Conservation (phyloP, 805 yeast species). For the Pichia eremophila region DNA sequence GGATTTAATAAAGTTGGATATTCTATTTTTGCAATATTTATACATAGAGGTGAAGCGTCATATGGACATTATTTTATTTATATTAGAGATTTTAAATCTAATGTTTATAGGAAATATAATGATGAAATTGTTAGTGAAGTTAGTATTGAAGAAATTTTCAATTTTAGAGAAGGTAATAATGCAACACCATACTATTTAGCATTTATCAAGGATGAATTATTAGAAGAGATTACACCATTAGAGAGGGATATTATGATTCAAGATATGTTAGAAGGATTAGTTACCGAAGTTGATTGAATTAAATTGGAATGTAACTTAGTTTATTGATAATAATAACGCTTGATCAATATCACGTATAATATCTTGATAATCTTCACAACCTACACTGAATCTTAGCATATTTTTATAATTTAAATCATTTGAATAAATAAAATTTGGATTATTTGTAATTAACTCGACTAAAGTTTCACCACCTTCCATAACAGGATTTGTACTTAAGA, state of each 20-base stretch:
- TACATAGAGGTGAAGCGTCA: constrained; percentile 91
- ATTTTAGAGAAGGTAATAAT: constrained; percentile 57
- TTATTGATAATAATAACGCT: constrained; percentile 23
- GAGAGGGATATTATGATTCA: constrained; percentile 33
- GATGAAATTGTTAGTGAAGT: constrained; percentile 93
- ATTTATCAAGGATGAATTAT: constrained; percentile 58
- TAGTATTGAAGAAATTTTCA: constrained; percentile 52
- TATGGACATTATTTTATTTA: constrained; percentile 98
- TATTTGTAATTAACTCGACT: constrained; percentile 34
- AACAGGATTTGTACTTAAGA: constrained; percentile 40
- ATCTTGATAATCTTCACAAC: constrained; percentile 44
- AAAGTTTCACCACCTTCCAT: constrained; percentile 42
- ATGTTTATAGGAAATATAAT: constrained; percentile 79
- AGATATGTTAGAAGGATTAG: neutral
- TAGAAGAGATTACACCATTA: constrained; percentile 55
- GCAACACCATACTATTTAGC: constrained; percentile 94
- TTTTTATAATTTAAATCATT: constrained; percentile 8
- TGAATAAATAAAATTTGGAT: constrained; percentile 20
- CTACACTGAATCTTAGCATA: constrained; percentile 41
- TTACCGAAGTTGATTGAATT: neutral
- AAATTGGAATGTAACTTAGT: neutral
- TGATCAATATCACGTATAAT: constrained; percentile 37
- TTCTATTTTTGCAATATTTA: constrained; percentile 81
- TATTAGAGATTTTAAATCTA: constrained; percentile 62
- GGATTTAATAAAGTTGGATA: constrained; percentile 60